These are phyloP conservation scores for Pseudogymnoascus sp. DNA, from an alignment of 2,329 filamentous ascomycete species.

Conservation along the genomic window DNA sequence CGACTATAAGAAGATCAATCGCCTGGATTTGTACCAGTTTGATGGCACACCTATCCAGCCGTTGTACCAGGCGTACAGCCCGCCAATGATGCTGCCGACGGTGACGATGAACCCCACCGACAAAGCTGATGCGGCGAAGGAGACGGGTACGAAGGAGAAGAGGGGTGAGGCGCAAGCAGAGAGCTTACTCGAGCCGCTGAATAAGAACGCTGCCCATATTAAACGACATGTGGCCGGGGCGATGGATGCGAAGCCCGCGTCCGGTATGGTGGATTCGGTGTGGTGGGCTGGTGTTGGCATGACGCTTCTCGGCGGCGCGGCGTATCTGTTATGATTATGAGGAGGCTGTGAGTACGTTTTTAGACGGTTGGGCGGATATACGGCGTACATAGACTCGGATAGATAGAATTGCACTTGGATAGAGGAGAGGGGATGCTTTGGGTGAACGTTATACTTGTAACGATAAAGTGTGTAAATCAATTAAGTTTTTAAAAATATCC, in stretches of 20 bases:
- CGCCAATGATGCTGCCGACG: slow-evolving; percentile 63
- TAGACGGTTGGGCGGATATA: not conserved
- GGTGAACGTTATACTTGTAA: not conserved
- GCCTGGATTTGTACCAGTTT: slow-evolving; percentile 55
- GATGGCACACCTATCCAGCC: slow-evolving; percentile 60
- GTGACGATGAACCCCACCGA: slow-evolving; percentile 51
- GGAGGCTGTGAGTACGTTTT: not conserved
- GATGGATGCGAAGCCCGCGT: slow-evolving; percentile 14
- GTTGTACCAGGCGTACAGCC: slow-evolving; percentile 55
- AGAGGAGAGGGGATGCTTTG: not conserved
- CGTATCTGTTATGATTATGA: slow-evolving; percentile 25
- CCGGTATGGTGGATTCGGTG: slow-evolving; percentile 21
- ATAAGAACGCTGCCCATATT: slow-evolving; percentile 25
- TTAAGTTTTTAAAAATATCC: not conserved
- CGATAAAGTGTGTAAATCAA: not conserved
- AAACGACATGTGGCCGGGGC: slow-evolving; percentile 16
- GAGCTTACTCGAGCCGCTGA: slow-evolving; percentile 30
- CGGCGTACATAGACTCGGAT: not conserved
- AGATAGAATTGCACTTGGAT: not conserved
- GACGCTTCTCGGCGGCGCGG: slow-evolving; percentile 28
- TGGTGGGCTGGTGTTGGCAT: slow-evolving; percentile 29
- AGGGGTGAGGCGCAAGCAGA: slow-evolving; percentile 27
- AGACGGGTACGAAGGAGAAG: slow-evolving; percentile 31
- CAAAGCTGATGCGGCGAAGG: slow-evolving; percentile 30
- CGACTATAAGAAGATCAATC: slow-evolving; percentile 50